These are phyloP conservation scores for Trichophyton benhamiae DNA, from an alignment of 2,329 filamentous ascomycete species.

Conservation along the genomic window DNA sequence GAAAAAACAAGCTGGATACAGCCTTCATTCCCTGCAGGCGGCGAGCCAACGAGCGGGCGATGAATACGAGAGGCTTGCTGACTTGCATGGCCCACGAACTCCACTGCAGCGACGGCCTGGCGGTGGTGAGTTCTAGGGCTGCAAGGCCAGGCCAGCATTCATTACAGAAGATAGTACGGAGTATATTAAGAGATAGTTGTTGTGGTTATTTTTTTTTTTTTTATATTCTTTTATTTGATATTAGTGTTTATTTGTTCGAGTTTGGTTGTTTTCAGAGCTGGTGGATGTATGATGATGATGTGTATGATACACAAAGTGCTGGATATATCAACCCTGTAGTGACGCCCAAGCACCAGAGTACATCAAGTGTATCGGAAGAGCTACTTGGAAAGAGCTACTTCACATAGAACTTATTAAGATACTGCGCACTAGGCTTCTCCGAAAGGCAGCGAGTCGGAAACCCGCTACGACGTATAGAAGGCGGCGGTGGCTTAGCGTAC, in stretches of 20 bases:
- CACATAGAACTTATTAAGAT: conserved; percentile 1
- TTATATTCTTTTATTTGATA: too few species aligned
- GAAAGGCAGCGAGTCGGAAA: neutral
- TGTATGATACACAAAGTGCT: too few species aligned
- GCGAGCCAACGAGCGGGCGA: neutral
- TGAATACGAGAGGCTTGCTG: neutral
- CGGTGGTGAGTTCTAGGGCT: too few species aligned
- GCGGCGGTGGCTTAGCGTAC: neutral
- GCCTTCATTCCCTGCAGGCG: neutral
- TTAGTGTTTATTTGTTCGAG: too few species aligned
- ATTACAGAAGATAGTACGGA: too few species aligned
- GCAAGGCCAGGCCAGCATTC: too few species aligned
- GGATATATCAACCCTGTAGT: too few species aligned
- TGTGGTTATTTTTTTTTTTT: too few species aligned
- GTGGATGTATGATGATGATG: too few species aligned
- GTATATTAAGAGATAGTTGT: too few species aligned
- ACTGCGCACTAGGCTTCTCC: neutral
- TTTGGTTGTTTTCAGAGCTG: too few species aligned
- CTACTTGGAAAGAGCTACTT: neutral
- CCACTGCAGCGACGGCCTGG: neutral
- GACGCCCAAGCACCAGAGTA: too few species aligned
- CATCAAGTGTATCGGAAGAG: neutral
- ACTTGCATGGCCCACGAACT: neutral
- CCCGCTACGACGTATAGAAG: neutral
- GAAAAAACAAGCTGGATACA: neutral